A percentile compares a stretch with the other conserved stretches of the same genome.
Evolutionary conservation across 257 asterid species (phyloP).

Genomic region (Phtheirospermum japonicum): DNA sequence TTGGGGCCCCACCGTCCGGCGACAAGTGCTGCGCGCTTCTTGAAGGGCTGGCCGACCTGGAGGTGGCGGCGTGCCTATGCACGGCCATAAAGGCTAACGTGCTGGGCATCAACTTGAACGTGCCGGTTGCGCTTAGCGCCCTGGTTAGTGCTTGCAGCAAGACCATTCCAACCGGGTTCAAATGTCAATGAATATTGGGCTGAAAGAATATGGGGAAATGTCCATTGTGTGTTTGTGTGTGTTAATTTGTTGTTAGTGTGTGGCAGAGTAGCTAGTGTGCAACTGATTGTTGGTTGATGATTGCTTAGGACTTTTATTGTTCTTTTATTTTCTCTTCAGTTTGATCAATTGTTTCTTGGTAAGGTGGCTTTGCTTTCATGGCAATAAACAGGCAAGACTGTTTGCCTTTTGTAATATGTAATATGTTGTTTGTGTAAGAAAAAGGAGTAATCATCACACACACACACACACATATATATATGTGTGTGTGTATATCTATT

Average conservation of each 20-base stretch:
- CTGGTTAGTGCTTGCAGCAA: constrained; percentile 63
- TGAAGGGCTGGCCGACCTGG: constrained; percentile 66
- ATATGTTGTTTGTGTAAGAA: neutral
- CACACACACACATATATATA: no score
- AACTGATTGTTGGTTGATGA: neutral
- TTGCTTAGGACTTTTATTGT: neutral
- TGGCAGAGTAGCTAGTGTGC: no score
- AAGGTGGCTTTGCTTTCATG: neutral
- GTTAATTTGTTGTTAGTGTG: neutral
- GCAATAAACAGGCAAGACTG: neutral
- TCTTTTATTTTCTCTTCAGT: neutral
- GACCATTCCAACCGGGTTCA: constrained; percentile 66
- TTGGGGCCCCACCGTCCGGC: constrained; percentile 58
- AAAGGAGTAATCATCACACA: no score
- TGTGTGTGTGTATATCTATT: no score
- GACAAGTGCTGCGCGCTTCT: constrained; percentile 61
- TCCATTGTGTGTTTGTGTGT: neutral
- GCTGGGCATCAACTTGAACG: constrained; percentile 73
- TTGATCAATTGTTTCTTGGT: no score
- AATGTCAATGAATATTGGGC: constrained; percentile 52
- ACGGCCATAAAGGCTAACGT: constrained; percentile 75
- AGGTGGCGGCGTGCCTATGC: constrained; percentile 88
- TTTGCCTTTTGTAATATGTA: neutral
- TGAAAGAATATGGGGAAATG: neutral
- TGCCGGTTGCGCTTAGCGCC: constrained; percentile 70